These are phyloP conservation scores for Neoconidiobolus thromboides DNA, from an alignment of 371 early-diverging fungal genomes.

Conservation along the genomic window DNA sequence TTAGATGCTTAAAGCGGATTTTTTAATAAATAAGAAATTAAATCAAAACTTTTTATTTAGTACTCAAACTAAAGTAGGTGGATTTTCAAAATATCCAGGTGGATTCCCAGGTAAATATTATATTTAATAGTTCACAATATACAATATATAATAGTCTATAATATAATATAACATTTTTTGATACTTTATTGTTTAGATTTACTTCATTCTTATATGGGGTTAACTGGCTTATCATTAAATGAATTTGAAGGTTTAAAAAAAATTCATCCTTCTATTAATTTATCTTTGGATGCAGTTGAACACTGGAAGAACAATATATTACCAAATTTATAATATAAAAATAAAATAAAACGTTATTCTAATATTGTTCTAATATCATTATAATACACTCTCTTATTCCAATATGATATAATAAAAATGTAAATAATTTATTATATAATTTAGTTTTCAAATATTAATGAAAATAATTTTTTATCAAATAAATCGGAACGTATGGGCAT, in stretches of 20 bases:
- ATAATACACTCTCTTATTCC: no score
- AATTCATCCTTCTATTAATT: constrained; percentile 1
- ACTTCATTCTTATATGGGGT: constrained; percentile 5
- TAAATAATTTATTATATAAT: no score
- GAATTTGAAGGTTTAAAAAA: neutral
- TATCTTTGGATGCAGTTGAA: neutral
- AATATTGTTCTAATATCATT: no score
- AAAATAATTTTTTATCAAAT: constrained; percentile 39
- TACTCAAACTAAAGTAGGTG: constrained; percentile 5
- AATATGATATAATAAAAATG: no score
- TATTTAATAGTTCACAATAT: neutral
- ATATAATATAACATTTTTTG: no score
- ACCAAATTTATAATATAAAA: neutral
- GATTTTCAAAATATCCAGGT: constrained; percentile 6
- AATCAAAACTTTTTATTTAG: constrained; percentile 1
- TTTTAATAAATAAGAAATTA: neutral
- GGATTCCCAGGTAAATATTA: constrained; percentile 4
- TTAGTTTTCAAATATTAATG: no score
- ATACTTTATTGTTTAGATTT: neutral
- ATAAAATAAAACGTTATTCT: no score
- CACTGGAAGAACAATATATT: constrained; percentile 1
- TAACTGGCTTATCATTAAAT: constrained; percentile 1
- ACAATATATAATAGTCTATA: no score
- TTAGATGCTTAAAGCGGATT: neutral
- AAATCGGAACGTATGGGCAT: constrained; percentile 97